A percentile compares a stretch with the other conserved stretches of the same genome.
These are phyloP conservation scores for Dalbergia cochinchinensis DNA, from an alignment of 306 rosid species.

Conservation along the genomic window DNA sequence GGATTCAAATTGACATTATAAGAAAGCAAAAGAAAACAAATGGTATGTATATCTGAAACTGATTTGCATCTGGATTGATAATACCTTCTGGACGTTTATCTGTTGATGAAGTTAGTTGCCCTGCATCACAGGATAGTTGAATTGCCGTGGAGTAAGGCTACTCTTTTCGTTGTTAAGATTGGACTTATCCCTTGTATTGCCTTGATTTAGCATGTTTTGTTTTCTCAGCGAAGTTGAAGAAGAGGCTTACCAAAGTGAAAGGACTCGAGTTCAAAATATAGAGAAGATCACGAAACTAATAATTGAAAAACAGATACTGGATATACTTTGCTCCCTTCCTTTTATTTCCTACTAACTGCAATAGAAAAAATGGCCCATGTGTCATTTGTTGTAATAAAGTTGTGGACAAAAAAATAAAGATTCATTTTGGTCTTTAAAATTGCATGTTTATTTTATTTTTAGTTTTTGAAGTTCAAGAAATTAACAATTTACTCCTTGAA, in stretches of 20 bases:
- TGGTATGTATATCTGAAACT: slow-evolving; percentile 14
- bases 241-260: neutral
- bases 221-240: neutral
- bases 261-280: neutral
- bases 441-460: neutral
- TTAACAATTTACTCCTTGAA: no score
- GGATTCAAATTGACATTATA: slow-evolving; percentile 69
- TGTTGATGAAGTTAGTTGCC: slow-evolving; percentile 16
- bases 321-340: slow-evolving; percentile 14
- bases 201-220: slow-evolving; percentile 15
- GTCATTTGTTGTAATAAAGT: neutral
- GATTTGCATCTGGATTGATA: neutral
- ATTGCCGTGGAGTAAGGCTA: neutral
- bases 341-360: neutral
- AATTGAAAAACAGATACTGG: neutral
- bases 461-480: no score
- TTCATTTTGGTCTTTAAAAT: no score
- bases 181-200: slow-evolving; percentile 1
- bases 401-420: neutral
- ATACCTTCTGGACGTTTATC: slow-evolving; percentile 1
- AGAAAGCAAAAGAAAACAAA: slow-evolving; percentile 13
- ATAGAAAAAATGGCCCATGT: neutral
- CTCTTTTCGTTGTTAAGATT: neutral
- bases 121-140: slow-evolving; percentile 22
- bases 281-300: slow-evolving; percentile 19